Evolutionary conservation across 495 filamentous ascomycete species (phyloP), one percentile per base, ranked within the genome.

Genomic region (Hypoxylon fragiforme): DNA sequence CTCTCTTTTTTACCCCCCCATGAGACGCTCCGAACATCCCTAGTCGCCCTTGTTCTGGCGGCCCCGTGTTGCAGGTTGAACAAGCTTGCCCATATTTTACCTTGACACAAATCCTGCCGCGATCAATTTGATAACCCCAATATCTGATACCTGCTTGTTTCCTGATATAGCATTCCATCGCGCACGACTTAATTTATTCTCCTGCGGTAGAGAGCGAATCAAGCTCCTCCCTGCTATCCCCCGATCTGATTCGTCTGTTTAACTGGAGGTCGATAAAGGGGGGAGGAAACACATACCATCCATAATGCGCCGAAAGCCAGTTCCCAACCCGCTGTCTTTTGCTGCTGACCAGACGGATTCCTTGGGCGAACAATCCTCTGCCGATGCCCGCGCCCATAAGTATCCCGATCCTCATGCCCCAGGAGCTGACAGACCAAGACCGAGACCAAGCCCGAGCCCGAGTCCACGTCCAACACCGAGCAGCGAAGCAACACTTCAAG

Each of bases 291-390:
- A 52, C 57, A 55, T 56, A 44, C 58, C 52, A 53, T 49, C 38
- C 52, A 70, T 60, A 55, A 82, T 82, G 79, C 76, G 73, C 49
- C 77, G 79, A 60, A 82, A 79, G 70, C 60, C 73, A 53, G 73
- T 69, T 59, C 78, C 77, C 51, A 75, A 79, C 60, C 76, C 79
- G 69, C 72, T 82, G 68, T 65, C 73, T 55, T 69, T 80, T 53
- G 60, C 63, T 62, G 60, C 63, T 60, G 61, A 40, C 41, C 49
- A 68, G 44, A 55, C 66, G 52, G 60, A 67, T 63, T 66, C 65
- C 60, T 55, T 66, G 62, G 66, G 44, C 57, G 62, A 68, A 15
- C 64, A 59, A 34, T 55, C 65, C 47, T 54, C 65, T 56, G 52
- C 59, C 63, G 64, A 55, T 66, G 47, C 50, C 32, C 34, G 50